phyloP scores from a whole-genome alignment of 2,329 filamentous ascomycete genomes.

The Dothidotthia symphoricarpi region DNA sequence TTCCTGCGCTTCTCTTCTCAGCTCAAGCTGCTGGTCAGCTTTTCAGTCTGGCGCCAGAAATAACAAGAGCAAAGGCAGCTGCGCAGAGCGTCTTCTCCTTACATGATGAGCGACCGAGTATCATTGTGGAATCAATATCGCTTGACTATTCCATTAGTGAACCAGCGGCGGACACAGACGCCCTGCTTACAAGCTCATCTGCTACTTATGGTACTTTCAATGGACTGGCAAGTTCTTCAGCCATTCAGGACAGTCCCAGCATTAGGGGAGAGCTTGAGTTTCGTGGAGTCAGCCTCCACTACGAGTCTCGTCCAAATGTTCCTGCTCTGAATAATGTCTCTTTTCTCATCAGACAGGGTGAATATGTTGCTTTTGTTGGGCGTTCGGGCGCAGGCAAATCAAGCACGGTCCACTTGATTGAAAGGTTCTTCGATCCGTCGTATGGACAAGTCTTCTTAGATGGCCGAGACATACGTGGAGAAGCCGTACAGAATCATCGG shows the following conservation, averaged over 20 bases:
- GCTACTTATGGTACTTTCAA: conserved; percentile 16
- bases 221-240: conserved; percentile 4
- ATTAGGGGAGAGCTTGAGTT: conserved; percentile 35
- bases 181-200: conserved; percentile 15
- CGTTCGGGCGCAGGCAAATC: conserved; percentile 49
- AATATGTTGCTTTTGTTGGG: conserved; percentile 45
- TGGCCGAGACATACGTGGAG: conserved; percentile 43
- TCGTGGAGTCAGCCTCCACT: conserved; percentile 33
- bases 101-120: conserved; percentile 43
- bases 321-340: conserved; percentile 41
- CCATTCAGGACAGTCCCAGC: conserved; percentile 18
- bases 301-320: conserved; percentile 31
- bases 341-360: conserved; percentile 40
- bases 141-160: not conserved
- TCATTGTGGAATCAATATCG: conserved; percentile 25
- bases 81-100: conserved; percentile 47
- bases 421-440: conserved; percentile 47
- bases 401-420: conserved; percentile 47
- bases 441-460: conserved; percentile 43
- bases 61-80: conserved; percentile 46
- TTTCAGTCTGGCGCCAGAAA: conserved; percentile 48
- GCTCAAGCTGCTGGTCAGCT: conserved; percentile 49
- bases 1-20: conserved; percentile 49
- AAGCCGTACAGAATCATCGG: conserved; percentile 40
- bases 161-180: conserved; percentile 2